Evolutionary conservation across 306 rosid genomes (phyloP), one percentile per base, ranked within the genome.

Genomic region (Glycine soja): DNA sequence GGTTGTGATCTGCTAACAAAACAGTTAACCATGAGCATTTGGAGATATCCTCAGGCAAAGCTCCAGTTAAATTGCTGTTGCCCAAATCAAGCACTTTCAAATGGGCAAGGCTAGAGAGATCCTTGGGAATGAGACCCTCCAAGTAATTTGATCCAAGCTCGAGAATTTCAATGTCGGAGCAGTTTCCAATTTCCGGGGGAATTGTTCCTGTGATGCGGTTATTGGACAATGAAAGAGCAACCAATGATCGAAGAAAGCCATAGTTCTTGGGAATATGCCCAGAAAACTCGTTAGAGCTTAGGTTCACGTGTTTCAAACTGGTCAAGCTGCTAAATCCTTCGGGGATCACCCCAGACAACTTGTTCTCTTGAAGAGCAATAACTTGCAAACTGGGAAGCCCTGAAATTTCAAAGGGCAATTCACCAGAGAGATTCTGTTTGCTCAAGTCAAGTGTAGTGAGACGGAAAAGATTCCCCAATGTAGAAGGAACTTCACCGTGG

Each of bases 391-490:
- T 66, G 24, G 72, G 72, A 40, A 66, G 51, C 34, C 72, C 72
- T 11, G 72, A 66, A 66, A 66, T 40, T 42, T 66, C 72, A 40
- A 40, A n/a, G 8, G 72, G 72, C 34, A 66, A 42, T 66, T 66
- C 50, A 42, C 72, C 72, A 43, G 72, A 66, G 72, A 66, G 52
- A 66, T 66, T 66, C 30, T 66, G 72, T 66, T 42, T 66, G 34
- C 72, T 42, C 72, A 66, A 66, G 30, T 66, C 72, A 66, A 66
- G 72, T 8, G 72, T 66, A 3, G 72, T 66, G 6, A 66, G 72
- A 12, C 14, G 15, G 2, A 66, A 66, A 8, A 66, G 52, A 66
- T 66, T 66, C 34, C 51, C 72, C 52, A 66, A 12, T 2, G 13
- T 42, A 8, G 72, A 1, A 66, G 72, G 72, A 42, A 66, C 42